phyloP scores from a whole-genome alignment of 2,329 filamentous ascomycete genomes.

The Fusarium foetens region DNA sequence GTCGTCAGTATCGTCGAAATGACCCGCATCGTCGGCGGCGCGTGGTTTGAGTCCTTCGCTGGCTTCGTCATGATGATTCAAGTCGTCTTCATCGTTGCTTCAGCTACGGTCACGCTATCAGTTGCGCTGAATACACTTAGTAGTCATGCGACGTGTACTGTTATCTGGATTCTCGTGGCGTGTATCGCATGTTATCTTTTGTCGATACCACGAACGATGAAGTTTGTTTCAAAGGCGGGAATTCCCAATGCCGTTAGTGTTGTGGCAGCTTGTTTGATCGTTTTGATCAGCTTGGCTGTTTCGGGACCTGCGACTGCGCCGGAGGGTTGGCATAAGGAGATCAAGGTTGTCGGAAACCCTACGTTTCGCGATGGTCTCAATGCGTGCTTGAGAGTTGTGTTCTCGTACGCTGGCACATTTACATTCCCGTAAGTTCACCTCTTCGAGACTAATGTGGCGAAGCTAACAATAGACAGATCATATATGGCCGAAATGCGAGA shows the following conservation, averaged over 20 bases:
- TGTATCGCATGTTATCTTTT: constrained; percentile 29
- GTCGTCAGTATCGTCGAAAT: constrained; percentile 76
- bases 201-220: constrained; percentile 39
- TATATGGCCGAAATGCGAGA: constrained; percentile 45
- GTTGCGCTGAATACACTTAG: constrained; percentile 39
- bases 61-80: constrained; percentile 40
- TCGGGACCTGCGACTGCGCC: constrained; percentile 33
- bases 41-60: constrained; percentile 29
- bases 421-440: constrained; percentile 42
- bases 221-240: constrained; percentile 38
- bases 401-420: constrained; percentile 43
- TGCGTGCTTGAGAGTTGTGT: constrained; percentile 39
- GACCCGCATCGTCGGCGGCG: constrained; percentile 60
- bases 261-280: constrained; percentile 31
- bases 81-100: constrained; percentile 37
- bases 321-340: constrained; percentile 29
- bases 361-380: constrained; percentile 40
- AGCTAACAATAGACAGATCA: background rate
- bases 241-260: constrained; percentile 40
- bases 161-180: constrained; percentile 34
- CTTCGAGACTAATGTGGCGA: too few species aligned
- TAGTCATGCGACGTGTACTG: constrained; percentile 35
- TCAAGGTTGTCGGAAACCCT: constrained; percentile 33
- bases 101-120: constrained; percentile 32
- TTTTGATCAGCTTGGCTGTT: constrained; percentile 35